Percentiles rank a stretch among this genome's conserved stretches.
Evolutionary conservation across 805 yeast genomes (phyloP).

Genomic region (Metschnikowia matae): DNA sequence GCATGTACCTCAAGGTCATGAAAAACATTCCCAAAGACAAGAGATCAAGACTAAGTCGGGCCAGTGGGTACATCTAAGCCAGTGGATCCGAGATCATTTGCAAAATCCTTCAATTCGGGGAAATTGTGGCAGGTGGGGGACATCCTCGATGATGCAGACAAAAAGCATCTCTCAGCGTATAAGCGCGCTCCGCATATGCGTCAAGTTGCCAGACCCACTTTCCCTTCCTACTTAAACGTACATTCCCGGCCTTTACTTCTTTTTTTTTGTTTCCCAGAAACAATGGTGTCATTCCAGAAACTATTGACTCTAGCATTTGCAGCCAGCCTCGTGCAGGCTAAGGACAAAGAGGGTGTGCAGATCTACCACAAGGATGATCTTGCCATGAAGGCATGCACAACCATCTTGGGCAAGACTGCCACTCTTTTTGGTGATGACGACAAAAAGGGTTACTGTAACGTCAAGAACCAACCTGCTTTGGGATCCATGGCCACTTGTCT

Average conservation of each 20-base stretch:
- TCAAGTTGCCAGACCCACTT: neutral
- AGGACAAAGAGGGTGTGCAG: conserved; percentile 17
- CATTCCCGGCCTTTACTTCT: neutral
- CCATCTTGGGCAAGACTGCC: conserved; percentile 24
- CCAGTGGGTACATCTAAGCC: neutral
- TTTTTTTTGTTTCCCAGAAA: neutral
- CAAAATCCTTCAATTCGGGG: too few relatives aligned
- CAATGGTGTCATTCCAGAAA: conserved; percentile 15
- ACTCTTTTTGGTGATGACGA: conserved; percentile 23
- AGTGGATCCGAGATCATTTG: neutral
- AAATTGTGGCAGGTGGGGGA: neutral
- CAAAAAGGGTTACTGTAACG: conserved; percentile 30
- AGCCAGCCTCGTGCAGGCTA: conserved; percentile 8
- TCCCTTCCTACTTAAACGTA: neutral
- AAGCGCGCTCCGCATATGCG: conserved; percentile 1
- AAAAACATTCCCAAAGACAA: too few relatives aligned
- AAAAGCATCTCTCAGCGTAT: neutral
- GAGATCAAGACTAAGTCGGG: too few relatives aligned
- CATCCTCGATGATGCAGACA: neutral
- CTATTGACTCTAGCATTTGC: conserved; percentile 13
- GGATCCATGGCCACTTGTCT: conserved; percentile 38
- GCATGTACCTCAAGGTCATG: neutral
- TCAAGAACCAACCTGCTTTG: conserved; percentile 34
- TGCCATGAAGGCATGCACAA: conserved; percentile 25
- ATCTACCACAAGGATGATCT: conserved; percentile 24